Evolutionary conservation across 1,139 yeast genomes (phyloP).

Genomic region (Yamadazyma spencermartinsiae): DNA sequence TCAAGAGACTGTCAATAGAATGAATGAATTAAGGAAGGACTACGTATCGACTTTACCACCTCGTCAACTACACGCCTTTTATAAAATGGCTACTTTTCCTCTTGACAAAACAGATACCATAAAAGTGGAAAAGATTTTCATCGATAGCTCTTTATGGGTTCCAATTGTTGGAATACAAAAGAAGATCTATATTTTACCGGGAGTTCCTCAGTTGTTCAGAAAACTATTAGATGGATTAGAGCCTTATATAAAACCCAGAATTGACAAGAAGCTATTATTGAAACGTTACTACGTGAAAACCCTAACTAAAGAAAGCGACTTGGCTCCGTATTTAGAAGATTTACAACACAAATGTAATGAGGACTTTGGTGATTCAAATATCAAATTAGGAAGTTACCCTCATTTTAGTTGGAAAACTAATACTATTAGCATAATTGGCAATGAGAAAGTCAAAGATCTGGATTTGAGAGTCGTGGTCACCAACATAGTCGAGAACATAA

Average conservation of each 20-base stretch:
- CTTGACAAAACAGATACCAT: conserved; percentile 27
- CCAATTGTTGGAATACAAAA: conserved; percentile 69
- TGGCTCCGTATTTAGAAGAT: conserved; percentile 62
- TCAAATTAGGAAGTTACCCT: conserved; percentile 84
- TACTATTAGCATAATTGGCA: conserved; percentile 74
- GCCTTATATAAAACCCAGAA: conserved; percentile 25
- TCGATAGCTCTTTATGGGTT: conserved; percentile 70
- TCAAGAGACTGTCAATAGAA: conserved; percentile 56
- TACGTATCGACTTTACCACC: conserved; percentile 37
- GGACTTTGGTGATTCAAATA: conserved; percentile 31
- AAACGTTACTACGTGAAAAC: conserved; percentile 66
- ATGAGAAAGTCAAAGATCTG: conserved; percentile 30
- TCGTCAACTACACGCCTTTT: conserved; percentile 57
- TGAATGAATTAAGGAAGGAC: conserved; percentile 51
- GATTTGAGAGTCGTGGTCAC: conserved; percentile 47
- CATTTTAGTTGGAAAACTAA: conserved; percentile 63
- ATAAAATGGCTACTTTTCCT: conserved; percentile 81
- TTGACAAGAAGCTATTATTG: conserved; percentile 25
- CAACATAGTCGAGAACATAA: conserved; percentile 44
- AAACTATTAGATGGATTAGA: conserved; percentile 41
- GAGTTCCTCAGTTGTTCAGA: conserved; percentile 74
- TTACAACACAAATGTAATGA: conserved; percentile 50
- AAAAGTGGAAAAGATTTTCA: conserved; percentile 53
- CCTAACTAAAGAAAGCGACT: conserved; percentile 56
- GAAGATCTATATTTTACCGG: conserved; percentile 73